Conservation (phyloP, 2,329 filamentous ascomycete genomes). For the Aspergillus awamori region DNA sequence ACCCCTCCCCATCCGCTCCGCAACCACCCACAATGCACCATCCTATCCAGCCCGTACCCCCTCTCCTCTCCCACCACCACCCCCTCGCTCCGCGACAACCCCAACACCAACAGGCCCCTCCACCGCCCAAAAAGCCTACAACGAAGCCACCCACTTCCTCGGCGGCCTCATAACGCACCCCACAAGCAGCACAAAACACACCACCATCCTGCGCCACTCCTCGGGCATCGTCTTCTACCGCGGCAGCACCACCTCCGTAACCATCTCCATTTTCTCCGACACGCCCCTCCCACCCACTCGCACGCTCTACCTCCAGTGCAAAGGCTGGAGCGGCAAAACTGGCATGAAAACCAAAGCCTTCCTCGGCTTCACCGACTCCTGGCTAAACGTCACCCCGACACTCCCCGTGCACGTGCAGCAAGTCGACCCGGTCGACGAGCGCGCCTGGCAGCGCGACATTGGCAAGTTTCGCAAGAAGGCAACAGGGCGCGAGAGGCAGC, state of each 20-base stretch:
- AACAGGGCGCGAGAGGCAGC: constrained; percentile 48
- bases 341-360: constrained; percentile 69
- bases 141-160: constrained; percentile 66
- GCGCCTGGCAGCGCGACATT: constrained; percentile 70
- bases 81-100: constrained; percentile 1
- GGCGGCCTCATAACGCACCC: constrained; percentile 67
- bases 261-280: constrained; percentile 66
- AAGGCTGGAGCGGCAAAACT: constrained; percentile 68
- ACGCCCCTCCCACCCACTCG: constrained; percentile 59
- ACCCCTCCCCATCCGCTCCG: background rate
- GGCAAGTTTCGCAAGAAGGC: constrained; percentile 64
- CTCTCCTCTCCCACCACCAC: constrained; percentile 9
- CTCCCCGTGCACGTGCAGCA: constrained; percentile 52
- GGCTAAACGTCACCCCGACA: constrained; percentile 70
- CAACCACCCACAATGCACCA: background rate
- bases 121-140: constrained; percentile 39
- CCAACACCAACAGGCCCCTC: constrained; percentile 11
- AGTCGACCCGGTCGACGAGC: constrained; percentile 61
- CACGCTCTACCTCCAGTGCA: constrained; percentile 68
- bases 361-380: constrained; percentile 60
- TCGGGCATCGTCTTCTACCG: constrained; percentile 66
- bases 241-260: constrained; percentile 65
- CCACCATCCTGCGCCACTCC: constrained; percentile 68
- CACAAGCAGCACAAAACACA: constrained; percentile 66
- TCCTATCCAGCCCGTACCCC: background rate